A percentile compares a stretch with the other conserved stretches of the same genome.
Conservation (phyloP, 345 rosid genomes). For the Citrus hindsii region DNA sequence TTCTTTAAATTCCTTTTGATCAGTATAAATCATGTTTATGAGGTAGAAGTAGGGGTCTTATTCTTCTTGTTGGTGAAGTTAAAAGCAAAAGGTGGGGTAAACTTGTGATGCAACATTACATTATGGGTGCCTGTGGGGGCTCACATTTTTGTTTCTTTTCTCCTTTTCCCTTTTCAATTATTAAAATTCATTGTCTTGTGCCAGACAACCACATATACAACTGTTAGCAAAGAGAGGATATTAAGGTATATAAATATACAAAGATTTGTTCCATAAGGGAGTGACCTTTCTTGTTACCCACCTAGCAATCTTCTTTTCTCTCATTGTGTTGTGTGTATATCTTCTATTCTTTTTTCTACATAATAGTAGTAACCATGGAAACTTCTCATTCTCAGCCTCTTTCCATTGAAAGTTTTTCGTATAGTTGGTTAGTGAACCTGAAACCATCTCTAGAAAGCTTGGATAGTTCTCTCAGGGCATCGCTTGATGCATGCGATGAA, state of each 20-base stretch:
- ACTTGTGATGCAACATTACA: constrained; percentile 35
- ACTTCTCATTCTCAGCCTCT: constrained; percentile 51
- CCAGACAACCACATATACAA: constrained; percentile 55
- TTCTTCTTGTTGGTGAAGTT: constrained; percentile 28
- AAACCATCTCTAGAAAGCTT: constrained; percentile 59
- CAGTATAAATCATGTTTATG: background rate
- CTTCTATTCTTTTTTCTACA: background rate
- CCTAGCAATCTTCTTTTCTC: background rate
- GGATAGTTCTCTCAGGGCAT: constrained; percentile 41
- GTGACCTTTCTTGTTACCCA: constrained; percentile 18
- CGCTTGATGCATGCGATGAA: constrained; percentile 63
- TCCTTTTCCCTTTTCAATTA: constrained; percentile 42
- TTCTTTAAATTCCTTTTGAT: constrained; percentile 8
- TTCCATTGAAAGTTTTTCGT: constrained; percentile 90
- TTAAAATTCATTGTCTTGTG: constrained; percentile 61
- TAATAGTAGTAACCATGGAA: constrained; percentile 42
- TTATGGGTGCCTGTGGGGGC: constrained; percentile 61
- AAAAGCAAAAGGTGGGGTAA: constrained; percentile 14
- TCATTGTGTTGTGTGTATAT: background rate
- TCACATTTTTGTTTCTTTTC: constrained; percentile 40
- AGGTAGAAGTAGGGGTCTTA: background rate
- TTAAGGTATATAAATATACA: constrained; percentile 26
- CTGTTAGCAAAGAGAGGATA: constrained; percentile 19
- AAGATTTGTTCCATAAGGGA: constrained; percentile 26
- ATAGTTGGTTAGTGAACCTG: constrained; percentile 81